Conservation (phyloP, 352 stramenopile genomes). For the Phytophthora quininea region DNA sequence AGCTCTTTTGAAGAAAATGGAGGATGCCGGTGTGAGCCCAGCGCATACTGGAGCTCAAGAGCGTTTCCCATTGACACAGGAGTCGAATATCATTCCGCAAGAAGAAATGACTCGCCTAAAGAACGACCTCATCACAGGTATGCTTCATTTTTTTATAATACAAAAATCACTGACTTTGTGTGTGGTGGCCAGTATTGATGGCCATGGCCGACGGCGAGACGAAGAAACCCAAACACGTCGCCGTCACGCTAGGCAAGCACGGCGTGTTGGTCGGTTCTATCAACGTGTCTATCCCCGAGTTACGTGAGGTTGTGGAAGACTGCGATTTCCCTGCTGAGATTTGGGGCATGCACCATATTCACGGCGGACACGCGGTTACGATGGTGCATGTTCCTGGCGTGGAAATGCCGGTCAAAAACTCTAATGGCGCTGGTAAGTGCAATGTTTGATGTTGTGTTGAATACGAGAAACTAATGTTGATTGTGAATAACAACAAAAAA, state of each 20-base stretch:
- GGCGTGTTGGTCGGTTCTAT: conserved; percentile 74
- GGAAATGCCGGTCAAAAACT: conserved; percentile 65
- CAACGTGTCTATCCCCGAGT: conserved; percentile 46
- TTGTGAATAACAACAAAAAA: conserved; percentile 24
- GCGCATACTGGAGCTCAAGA: conserved; percentile 31
- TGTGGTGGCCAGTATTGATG: conserved; percentile 44
- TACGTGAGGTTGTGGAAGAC: conserved; percentile 32
- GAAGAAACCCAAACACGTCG: conserved; percentile 60
- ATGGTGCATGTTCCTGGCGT: conserved; percentile 73
- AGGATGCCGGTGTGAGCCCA: conserved; percentile 29
- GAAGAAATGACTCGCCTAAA: conserved; percentile 65
- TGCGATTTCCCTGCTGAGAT: conserved; percentile 54
- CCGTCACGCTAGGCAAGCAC: conserved; percentile 82
- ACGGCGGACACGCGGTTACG: conserved; percentile 44
- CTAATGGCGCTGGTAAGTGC: conserved; percentile 69
- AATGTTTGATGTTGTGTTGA: not conserved
- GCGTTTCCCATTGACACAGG: conserved; percentile 56
- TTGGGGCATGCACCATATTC: conserved; percentile 62
- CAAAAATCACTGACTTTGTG: too few species aligned
- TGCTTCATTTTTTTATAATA: not conserved
- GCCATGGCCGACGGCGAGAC: conserved; percentile 65
- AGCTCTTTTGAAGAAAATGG: conserved; percentile 44
- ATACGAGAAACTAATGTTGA: conserved; percentile 2
- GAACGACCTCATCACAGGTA: conserved; percentile 71
- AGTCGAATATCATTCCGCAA: conserved; percentile 47